A percentile compares a stretch with the other conserved stretches of the same genome.
These are phyloP conservation scores for Scenedesmus sp. DNA, from an alignment of 163 green algal species.

Conservation along the genomic window DNA sequence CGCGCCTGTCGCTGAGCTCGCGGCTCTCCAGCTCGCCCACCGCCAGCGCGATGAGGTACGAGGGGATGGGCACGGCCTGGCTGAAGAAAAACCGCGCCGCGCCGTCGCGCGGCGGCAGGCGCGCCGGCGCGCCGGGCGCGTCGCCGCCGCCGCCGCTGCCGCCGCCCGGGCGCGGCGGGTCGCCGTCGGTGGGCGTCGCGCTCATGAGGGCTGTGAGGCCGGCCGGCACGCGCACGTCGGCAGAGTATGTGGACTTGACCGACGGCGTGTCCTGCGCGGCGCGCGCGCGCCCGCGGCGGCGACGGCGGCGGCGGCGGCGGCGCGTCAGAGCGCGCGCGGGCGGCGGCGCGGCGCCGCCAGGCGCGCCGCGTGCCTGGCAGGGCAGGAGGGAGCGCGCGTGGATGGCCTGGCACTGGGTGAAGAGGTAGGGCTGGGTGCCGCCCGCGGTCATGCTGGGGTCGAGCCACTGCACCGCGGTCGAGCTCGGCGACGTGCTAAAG, in stretches of 20 bases:
- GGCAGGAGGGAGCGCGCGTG: constrained; percentile 90
- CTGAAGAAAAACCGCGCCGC: constrained; percentile 61
- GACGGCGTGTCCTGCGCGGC: constrained; percentile 80
- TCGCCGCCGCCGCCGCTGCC: background rate
- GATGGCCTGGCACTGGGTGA: constrained; percentile 96
- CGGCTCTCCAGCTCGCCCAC: constrained; percentile 79
- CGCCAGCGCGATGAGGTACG: constrained; percentile 91
- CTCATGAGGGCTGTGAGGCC: constrained; percentile 77
- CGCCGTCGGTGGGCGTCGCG: constrained; percentile 63
- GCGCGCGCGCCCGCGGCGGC: too few species aligned
- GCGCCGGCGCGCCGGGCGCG: background rate
- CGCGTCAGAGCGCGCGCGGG: too few species aligned
- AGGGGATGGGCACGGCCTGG: constrained; percentile 77
- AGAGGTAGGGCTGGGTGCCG: constrained; percentile 88
- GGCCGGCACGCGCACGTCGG: constrained; percentile 28
- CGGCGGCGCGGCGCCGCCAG: too few species aligned
- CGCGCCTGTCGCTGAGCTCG: constrained; percentile 68
- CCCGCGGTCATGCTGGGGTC: constrained; percentile 81
- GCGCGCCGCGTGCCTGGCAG: constrained; percentile 75
- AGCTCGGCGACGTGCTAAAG: constrained; percentile 66
- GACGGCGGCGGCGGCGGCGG: too few species aligned
- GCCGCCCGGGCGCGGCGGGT: background rate
- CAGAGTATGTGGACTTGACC: constrained; percentile 85
- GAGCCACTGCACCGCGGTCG: constrained; percentile 76
- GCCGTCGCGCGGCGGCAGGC: constrained; percentile 48